A percentile compares a stretch with the other conserved stretches of the same genome.
Evolutionary conservation across 2,329 filamentous ascomycete species (phyloP).

Genomic region (Dryadomyces sulphureus): DNA sequence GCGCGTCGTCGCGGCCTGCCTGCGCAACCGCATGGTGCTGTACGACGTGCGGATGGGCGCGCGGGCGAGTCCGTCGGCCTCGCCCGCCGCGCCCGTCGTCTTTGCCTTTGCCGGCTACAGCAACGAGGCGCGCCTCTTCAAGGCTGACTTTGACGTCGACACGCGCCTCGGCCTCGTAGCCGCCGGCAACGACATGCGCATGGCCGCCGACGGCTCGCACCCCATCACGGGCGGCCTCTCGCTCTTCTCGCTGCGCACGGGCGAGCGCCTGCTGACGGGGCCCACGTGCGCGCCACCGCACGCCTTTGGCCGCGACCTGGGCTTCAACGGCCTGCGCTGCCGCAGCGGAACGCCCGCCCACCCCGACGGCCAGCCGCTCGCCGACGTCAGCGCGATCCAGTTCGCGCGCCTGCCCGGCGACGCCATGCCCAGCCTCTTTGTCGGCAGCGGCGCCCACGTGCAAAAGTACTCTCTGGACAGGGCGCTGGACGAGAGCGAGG

Average conservation of each 20-base stretch:
- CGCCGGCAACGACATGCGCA: conserved; percentile 22
- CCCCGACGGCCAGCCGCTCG: neutral
- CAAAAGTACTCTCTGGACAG: conserved; percentile 29
- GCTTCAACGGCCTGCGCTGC: no score
- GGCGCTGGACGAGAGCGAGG: neutral
- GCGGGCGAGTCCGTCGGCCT: neutral
- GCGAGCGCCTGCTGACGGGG: conserved; percentile 18
- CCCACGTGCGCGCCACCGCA: neutral
- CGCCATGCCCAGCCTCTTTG: conserved; percentile 29
- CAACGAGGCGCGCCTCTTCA: conserved; percentile 25
- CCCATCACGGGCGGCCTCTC: conserved; percentile 31
- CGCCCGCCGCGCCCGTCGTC: conserved; percentile 18
- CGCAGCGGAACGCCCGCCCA: neutral
- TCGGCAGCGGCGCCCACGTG: conserved; percentile 22
- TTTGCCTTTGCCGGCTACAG: conserved; percentile 33
- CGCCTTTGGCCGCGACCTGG: neutral
- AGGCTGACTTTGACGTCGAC: conserved; percentile 36
- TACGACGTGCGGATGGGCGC: conserved; percentile 29
- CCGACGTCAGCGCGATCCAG: conserved; percentile 23
- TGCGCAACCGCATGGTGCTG: conserved; percentile 32
- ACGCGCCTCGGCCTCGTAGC: conserved; percentile 32
- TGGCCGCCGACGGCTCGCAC: no score
- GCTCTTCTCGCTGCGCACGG: conserved; percentile 34
- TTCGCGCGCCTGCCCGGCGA: conserved; percentile 32
- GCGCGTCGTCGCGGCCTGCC: conserved; percentile 37